Percentiles rank a stretch among this genome's conserved stretches.
Conservation (phyloP, 257 asterid species). For the Misopates orontium region DNA sequence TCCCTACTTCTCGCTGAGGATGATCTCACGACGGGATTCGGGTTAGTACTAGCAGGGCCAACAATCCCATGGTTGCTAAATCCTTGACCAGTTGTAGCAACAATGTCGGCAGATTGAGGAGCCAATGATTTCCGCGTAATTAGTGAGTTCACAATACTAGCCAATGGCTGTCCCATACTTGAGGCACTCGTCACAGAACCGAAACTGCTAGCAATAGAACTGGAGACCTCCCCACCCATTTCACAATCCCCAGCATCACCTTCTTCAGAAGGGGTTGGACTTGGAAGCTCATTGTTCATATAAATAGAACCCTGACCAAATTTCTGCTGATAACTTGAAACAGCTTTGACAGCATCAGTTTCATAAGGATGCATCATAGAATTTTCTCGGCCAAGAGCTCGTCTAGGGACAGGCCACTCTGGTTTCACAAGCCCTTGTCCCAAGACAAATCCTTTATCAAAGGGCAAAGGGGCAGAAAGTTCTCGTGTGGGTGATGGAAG, state of each 20-base stretch:
- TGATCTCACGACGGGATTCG: slow-evolving; percentile 44
- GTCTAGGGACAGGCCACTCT: slow-evolving; percentile 72
- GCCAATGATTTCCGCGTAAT: slow-evolving; percentile 33
- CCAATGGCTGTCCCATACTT: slow-evolving; percentile 25
- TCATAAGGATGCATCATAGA: slow-evolving; percentile 70
- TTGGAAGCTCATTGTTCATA: slow-evolving; percentile 70
- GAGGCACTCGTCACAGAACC: slow-evolving; percentile 25
- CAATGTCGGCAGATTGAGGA: slow-evolving; percentile 46
- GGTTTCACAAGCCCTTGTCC: slow-evolving; percentile 58
- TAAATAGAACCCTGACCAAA: slow-evolving; percentile 65
- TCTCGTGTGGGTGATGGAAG: slow-evolving; percentile 96
- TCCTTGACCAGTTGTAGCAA: slow-evolving; percentile 40
- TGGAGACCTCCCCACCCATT: slow-evolving; percentile 65
- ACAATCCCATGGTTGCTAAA: slow-evolving; percentile 33
- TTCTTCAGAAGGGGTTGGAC: slow-evolving; percentile 97
- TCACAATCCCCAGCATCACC: slow-evolving; percentile 68
- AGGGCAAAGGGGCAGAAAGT: slow-evolving; percentile 51
- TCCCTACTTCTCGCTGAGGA: slow-evolving; percentile 76
- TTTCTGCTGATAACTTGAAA: slow-evolving; percentile 93
- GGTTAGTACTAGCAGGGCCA: slow-evolving; percentile 38
- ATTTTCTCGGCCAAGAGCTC: slow-evolving; percentile 43
- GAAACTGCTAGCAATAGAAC: slow-evolving; percentile 43
- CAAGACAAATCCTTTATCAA: slow-evolving; percentile 43
- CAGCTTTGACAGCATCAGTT: slow-evolving; percentile 90
- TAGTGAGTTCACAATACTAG: slow-evolving; percentile 29